Percentiles rank a stretch among this genome's conserved stretches.
phyloP scores from a whole-genome alignment of 2,329 filamentous ascomycete genomes.

The Remersonia thermophila region DNA sequence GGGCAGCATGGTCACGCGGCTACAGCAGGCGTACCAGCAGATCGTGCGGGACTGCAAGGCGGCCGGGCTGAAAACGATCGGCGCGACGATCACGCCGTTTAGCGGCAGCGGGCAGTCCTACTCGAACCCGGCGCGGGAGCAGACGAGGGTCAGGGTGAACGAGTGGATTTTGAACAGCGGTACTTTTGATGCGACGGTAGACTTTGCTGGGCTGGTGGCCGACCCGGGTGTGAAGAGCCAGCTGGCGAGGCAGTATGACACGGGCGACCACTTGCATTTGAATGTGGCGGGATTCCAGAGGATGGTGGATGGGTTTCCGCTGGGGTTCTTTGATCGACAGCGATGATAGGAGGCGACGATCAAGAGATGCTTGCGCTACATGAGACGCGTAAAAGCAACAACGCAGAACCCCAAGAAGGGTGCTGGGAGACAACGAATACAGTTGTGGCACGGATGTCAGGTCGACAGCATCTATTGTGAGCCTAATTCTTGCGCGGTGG shows the following conservation, averaged over 20 bases:
- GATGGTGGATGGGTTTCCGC: constrained; percentile 45
- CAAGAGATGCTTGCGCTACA: no score
- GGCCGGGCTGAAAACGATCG: constrained; percentile 44
- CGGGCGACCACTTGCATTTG: constrained; percentile 54
- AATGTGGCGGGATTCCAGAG: constrained; percentile 45
- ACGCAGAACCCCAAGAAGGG: no score
- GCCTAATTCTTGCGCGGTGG: no score
- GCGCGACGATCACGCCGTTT: constrained; percentile 56
- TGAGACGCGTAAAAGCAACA: no score
- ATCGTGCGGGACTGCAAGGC: constrained; percentile 43
- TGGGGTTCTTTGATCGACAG: constrained; percentile 37
- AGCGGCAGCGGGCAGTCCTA: constrained; percentile 39
- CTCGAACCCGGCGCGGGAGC: constrained; percentile 40
- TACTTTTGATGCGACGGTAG: constrained; percentile 47
- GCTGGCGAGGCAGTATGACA: constrained; percentile 40
- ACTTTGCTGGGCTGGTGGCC: constrained; percentile 47
- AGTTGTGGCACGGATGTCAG: no score
- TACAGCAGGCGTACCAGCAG: constrained; percentile 47
- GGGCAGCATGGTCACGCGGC: constrained; percentile 31
- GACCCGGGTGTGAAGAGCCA: constrained; percentile 36
- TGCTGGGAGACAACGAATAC: no score
- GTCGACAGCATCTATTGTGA: no score
- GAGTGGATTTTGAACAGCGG: constrained; percentile 45
- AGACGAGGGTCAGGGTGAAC: constrained; percentile 45
- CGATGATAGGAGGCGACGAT: no score